Evolutionary conservation across 441 rosid species (phyloP), one percentile per base, ranked within the genome.

Genomic region (Pelargonium australe): DNA sequence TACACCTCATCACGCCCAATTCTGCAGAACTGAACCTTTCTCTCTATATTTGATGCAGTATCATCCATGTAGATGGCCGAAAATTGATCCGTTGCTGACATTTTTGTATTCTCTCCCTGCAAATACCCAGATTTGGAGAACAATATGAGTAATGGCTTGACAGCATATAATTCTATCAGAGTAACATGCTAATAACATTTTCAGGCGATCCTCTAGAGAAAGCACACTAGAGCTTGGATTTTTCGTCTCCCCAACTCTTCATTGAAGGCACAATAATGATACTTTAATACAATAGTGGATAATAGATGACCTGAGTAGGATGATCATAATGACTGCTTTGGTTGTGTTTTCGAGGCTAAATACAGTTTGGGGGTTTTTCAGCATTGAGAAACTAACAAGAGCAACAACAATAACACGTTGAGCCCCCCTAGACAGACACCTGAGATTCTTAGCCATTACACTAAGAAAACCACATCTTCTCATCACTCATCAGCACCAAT

Each of bases 71-170:
- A 91, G 75, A 94, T 87, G 23, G 97, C 97, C 16, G 97, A 91
- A 80, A 87, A 89, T 63, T 96, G 90, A 84, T 94, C 96, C 78
- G 93, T 91, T 41, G 98, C 97, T n/a, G 97, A 91, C 98, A 93
- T 91, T 83, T 93, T 93, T 63, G 96, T 95, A 1, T 85, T 84
- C 74, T 94, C 97, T 66, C 97, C 98, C 96, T 91, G 91, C 77
- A 72, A 57, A 65, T 51, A 73, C 65, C 60, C 77, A 31, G 64
- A 71, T 49, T 61, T 19, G 12, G 14, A 20, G 20, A 60, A 28
- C 34, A 11, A 11, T 2, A 47, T 47, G 53, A 47, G n/a, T 47
- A 11, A 47, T 47, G 53, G 53, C n/a, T 47, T 47, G 14, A 47
- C 9, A 11, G 13, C 10, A 47, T 8, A 11, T 47, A 2, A 11